Conservation (phyloP, 208 protist species). For the Porcisia deanei region DNA sequence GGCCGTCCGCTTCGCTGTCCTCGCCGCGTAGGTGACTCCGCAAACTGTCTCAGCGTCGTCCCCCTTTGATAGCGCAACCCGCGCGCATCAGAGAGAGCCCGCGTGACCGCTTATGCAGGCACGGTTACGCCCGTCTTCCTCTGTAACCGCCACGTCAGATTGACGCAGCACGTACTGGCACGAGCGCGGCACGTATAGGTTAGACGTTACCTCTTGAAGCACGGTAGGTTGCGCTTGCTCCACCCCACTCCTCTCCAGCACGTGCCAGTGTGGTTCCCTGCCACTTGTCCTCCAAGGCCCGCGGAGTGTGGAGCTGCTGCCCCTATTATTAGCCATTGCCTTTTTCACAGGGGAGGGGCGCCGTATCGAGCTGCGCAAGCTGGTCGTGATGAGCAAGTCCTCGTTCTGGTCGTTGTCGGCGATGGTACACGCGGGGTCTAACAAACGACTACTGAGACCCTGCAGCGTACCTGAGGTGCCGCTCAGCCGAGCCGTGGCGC, state of each 20-base stretch:
- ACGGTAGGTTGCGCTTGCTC: conserved; percentile 2
- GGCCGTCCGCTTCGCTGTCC: conserved; percentile 3
- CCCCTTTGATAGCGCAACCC: background rate
- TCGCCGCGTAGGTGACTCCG: background rate
- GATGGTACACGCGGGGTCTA: background rate
- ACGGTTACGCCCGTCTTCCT: background rate
- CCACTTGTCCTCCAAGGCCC: background rate
- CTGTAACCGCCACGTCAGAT: background rate
- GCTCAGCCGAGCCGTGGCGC: background rate
- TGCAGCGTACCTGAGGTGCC: background rate
- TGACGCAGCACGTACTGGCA: conserved; percentile 22
- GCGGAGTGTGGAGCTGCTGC: background rate
- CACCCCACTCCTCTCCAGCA: conserved; percentile 17
- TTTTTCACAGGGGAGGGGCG: background rate
- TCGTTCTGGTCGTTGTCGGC: conserved; percentile 1
- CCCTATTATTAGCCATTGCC: background rate
- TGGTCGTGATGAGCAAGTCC: conserved; percentile 6
- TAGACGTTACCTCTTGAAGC: conserved; percentile 2
- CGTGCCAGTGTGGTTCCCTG: background rate
- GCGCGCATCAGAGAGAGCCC: background rate
- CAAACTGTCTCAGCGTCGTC: background rate
- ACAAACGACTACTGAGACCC: background rate
- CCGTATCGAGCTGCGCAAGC: conserved; percentile 24
- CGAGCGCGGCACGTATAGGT: conserved; percentile 12
- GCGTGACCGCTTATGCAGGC: background rate